Evolutionary conservation across 371 early-diverging fungal genomes (phyloP), one percentile per base, ranked within the genome.

Genomic region (Haplosporangium sp.): DNA sequence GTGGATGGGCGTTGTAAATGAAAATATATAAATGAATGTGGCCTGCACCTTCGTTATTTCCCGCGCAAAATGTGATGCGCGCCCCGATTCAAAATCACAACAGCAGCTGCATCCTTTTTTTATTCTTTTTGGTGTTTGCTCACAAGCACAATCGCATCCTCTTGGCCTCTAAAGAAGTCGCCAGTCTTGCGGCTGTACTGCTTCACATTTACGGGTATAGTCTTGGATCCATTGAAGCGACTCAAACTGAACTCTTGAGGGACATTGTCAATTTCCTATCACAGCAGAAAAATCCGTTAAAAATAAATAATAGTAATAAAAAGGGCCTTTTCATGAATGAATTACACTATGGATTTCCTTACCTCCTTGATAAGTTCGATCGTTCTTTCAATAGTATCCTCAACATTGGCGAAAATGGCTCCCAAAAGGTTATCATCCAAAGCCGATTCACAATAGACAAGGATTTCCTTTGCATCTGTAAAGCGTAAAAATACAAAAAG

Each of bases 121-220:
- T 55, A 62, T 42, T 40, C 36, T n/a, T n/a, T n/a, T n/a, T n/a
- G n/a, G 9, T 41, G 36, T 18, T 67, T 64, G 14, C 46, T 6
- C 2, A 84, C 43, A 10, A 87, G 41, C 11, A 89, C 76, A 40
- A 89, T 79, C 6, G 84, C 86, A 72, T 89, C 89, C 14, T 86
- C 83, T 40, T 85, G 84, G 36, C 83, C 77, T 66, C 85, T 73
- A 72, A 89, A 87, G 9, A 86, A 58, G 55, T 86, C 87, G 23
- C 86, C 72, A 5, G 86, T 65, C 41, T 69, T 77, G 63, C 87
- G 86, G 55, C 50, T 73, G 80, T 87, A 86, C 71, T 92, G 92
- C 69, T 90, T 91, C 18, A 83, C 67, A 67, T 83, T 87, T 54
- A 92, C 83, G 10, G 92, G 92, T 50, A 92, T 86, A 12, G 76